Base-by-base conservation (phyloP, 176 grass and related monocot species). In the Ananas comosus region DNA sequence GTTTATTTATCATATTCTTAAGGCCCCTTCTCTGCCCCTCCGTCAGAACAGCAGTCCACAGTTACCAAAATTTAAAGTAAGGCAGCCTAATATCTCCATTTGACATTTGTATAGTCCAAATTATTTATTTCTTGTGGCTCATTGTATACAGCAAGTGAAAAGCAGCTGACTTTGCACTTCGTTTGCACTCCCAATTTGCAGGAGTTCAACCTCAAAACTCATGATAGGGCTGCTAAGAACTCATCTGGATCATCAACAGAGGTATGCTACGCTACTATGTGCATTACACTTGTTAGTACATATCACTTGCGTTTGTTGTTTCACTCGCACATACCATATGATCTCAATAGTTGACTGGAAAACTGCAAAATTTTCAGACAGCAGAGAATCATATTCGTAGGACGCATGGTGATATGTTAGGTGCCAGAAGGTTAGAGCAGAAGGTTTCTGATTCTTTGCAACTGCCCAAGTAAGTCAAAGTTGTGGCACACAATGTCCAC, bases 11-110 rank as follows among this genome's bases (percentile, higher is more conserved):
- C 74, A 77, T 64, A 77, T 77, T 59, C 74, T 77, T 69, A 64
- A 69, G 53, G 65, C 48, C 19, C 64, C 51, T 49, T 48, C 33
- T 49, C 18, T 77, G 52, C 29, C 74, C n/a, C 12, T 77, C 11
- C 65, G 33, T 27, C 51, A 61, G 51, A 69, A 69, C 52, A 77
- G 22, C 9, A 61, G 17, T 59, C 65, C 74, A 25, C 53, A 42
- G 33, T 57, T 77, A 28, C 64, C 52, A 9, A 77, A 68, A 22
- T 77, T 69, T 77, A 77, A 69, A 68, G 74, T 77, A 77, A 16
- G 51, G 17, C 56, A 1, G 14, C 23, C 33, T 42, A 66, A 42
- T 42, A 2, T 47, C 42, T 14, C 42, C 1, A 14, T 66, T 13
- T 66, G 11, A 16, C 1, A 14, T 66, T 13, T 66, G 11, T 28